A percentile compares a stretch with the other conserved stretches of the same genome.
Conservation (phyloP, 2,329 filamentous ascomycete species). For the Fusarium lateritium region DNA sequence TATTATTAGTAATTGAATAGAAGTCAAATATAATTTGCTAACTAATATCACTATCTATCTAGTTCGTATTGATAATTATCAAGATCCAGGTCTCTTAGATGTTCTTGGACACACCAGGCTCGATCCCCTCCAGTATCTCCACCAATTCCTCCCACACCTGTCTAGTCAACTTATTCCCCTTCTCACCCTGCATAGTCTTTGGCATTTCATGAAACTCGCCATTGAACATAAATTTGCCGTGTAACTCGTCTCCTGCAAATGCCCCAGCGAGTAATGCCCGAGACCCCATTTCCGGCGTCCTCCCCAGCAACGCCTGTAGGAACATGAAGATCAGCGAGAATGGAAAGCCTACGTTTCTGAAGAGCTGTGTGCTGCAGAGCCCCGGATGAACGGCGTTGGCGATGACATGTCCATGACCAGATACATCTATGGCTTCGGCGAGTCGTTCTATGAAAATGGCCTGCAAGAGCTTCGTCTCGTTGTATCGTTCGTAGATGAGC, state of each 20-base stretch:
- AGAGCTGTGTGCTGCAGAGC: conserved; percentile 59
- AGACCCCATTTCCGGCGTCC: conserved; percentile 58
- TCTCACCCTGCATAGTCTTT: conserved; percentile 50
- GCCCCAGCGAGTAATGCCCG: conserved; percentile 58
- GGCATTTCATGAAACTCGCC: conserved; percentile 48
- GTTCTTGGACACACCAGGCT: conserved; percentile 56
- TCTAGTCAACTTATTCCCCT: conserved; percentile 55
- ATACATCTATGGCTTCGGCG: conserved; percentile 51
- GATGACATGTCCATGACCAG: conserved; percentile 53
- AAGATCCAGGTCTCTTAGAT: conserved; percentile 41
- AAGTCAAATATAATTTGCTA: background rate
- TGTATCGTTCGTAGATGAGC: conserved; percentile 47
- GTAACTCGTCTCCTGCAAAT: conserved; percentile 54
- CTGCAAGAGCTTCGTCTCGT: conserved; percentile 52
- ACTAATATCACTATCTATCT: background rate
- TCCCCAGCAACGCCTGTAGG: conserved; percentile 49
- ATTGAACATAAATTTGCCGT: conserved; percentile 60
- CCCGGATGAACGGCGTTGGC: conserved; percentile 60
- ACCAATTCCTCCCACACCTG: conserved; percentile 61
- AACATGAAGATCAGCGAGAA: conserved; percentile 43
- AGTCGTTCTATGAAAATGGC: conserved; percentile 52
- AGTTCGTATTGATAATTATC: background rate
- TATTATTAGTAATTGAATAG: background rate
- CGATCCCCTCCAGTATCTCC: conserved; percentile 59
- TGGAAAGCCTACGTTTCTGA: conserved; percentile 52